These are phyloP conservation scores for Fusarium sp. DNA, from an alignment of 2,329 filamentous ascomycete genomes.

Conservation along the genomic window DNA sequence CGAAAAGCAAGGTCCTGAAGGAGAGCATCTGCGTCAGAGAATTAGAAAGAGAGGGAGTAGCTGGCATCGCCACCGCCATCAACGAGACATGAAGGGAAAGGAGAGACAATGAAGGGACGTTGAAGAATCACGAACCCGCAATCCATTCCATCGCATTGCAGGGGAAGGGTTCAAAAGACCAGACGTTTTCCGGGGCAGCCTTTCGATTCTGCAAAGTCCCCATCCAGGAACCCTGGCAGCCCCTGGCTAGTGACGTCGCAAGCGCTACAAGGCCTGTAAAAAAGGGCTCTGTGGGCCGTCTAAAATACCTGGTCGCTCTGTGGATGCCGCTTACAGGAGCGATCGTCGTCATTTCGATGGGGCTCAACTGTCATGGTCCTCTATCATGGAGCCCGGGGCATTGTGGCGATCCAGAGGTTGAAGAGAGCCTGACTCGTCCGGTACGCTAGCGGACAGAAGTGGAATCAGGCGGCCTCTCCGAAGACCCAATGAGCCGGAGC, in stretches of 20 bases:
- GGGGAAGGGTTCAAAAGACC: neutral
- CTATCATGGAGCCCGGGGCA: neutral
- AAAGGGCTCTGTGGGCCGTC: neutral
- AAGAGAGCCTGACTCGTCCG: neutral
- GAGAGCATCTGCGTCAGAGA: slow-evolving; percentile 5
- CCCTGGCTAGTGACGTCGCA: slow-evolving; percentile 5
- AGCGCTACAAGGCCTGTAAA: slow-evolving; percentile 3
- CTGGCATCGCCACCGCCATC: neutral
- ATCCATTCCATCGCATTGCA: neutral
- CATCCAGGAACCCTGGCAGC: neutral
- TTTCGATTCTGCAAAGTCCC: slow-evolving; percentile 2
- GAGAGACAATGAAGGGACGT: neutral
- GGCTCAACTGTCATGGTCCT: neutral
- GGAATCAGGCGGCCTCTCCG: neutral
- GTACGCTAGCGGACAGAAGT: neutral
- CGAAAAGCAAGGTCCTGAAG: neutral
- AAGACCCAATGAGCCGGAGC: neutral
- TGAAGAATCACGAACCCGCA: neutral
- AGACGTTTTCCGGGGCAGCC: neutral
- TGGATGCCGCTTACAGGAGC: neutral
- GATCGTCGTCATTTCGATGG: slow-evolving; percentile 7
- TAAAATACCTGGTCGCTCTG: neutral
- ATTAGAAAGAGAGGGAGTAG: neutral
- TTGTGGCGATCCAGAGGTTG: neutral
- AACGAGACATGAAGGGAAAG: slow-evolving; percentile 9